Evolutionary conservation across 371 early-diverging fungal species (phyloP), one percentile per base, ranked within the genome.

Genomic region (Zychaea mexicana): DNA sequence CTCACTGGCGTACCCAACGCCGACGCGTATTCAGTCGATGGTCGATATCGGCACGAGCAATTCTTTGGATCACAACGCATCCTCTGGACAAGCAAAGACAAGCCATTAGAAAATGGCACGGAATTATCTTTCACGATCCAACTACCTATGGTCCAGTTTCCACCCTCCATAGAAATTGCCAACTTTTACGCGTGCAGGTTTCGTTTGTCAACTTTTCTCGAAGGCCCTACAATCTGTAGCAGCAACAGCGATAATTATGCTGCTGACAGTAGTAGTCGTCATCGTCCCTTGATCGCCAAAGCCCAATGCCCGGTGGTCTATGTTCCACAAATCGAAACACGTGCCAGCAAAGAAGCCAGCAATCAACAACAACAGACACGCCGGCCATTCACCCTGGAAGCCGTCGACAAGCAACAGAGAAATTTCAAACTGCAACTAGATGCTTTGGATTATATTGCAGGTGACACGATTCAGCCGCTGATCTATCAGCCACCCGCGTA

Each of bases 71-170:
- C 68, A 47, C 73, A 76, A 56, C 77, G 67, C 22, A 65, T 65
- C 0, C 62, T 76, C 12, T 72, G 78, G 78, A 70, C 69, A 19
- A 62, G 69, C 58, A 69, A 68, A 24, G 46, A 52, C 31, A 21
- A 62, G 32, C 52, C 57, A 15, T 65, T 52, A 38, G 69, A 68
- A 8, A 62, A 61, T 15, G 27, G 31, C 22, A 17, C 45, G 21
- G 45, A 38, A 33, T 74, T 74, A 54, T 65, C 65, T 7, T 78
- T 78, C 27, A 76, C 72, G 4, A 71, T 78, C 9, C 76, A 78
- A 39, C 62, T 78, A 66, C 76, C 79, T 3, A 66, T 76, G 72
- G 68, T 72, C 0, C 76, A 78, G 36, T 78, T 70, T 32, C 79
- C 79, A 2, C 76, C 79, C 6, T 66, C 74, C 0, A 67, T 71